Conservation (phyloP, 768 basidiomycete species). For the Ephemerocybe angulata region DNA sequence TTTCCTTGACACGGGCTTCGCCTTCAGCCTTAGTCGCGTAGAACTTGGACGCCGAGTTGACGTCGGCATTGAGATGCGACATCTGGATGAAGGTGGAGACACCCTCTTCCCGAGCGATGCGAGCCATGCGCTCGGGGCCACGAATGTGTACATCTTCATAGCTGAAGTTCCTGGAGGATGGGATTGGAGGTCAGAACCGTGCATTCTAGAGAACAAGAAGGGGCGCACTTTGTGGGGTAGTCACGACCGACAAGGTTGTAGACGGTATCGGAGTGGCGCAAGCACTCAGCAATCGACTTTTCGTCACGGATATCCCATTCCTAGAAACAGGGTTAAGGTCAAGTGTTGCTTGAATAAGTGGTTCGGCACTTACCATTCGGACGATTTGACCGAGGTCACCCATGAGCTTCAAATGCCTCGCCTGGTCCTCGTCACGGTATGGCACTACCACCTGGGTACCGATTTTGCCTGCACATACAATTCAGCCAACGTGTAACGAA, state of each 20-base stretch:
- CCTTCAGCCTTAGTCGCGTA: conserved; percentile 90
- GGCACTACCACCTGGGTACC: conserved; percentile 94
- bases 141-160: conserved; percentile 76
- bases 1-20: conserved; percentile 80
- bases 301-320: conserved; percentile 96
- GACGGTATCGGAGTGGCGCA: conserved; percentile 93
- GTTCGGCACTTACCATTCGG: conserved; percentile 62
- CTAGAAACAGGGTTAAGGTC: conserved; percentile 35
- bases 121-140: conserved; percentile 84
- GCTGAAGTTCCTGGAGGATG: conserved; percentile 72
- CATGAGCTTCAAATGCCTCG: conserved; percentile 84
- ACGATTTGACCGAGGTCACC: conserved; percentile 97
- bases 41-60: conserved; percentile 73
- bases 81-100: conserved; percentile 89
- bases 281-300: conserved; percentile 87
- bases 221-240: conserved; percentile 86
- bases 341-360: not conserved
- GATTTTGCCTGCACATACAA: conserved; percentile 58
- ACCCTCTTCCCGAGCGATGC: conserved; percentile 69
- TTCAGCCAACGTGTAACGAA: conserved; percentile 2
- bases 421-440: conserved; percentile 93
- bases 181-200: conserved; percentile 7
- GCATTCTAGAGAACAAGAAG: conserved; percentile 5
- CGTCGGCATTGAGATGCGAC: conserved; percentile 89
- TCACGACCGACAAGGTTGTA: conserved; percentile 95